Evolutionary conservation across 2,329 filamentous ascomycete species (phyloP), one percentile per base, ranked within the genome.

Genomic region (Sporothrix mexicana): DNA sequence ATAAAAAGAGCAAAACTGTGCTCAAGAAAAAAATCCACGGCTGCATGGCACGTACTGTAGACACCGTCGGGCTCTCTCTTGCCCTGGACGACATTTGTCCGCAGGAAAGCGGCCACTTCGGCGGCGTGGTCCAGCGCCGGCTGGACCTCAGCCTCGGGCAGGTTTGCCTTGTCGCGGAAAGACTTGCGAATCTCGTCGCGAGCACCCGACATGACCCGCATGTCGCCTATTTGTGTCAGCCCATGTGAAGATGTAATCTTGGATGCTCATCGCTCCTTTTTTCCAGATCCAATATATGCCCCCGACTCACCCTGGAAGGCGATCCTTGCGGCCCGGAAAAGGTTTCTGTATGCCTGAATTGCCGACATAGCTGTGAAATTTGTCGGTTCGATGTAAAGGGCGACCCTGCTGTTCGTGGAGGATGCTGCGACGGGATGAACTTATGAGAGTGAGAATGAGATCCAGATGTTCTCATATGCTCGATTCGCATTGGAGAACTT

Each of bases 71-170:
- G 80, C 72, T 85, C 84, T 72, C 82, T 79, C 76, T 87, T 84
- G 7, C 95, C 96, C 81, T 99, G 96, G 3, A 99, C 95, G 2
- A 99, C 85, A 78, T 98, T 98, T 79, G 93, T 86, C 76, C 89
- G 85, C 74, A 99, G 80, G 72, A 98, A 91, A 75, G 87, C 87
- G 2, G 95, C 93, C 2, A 98, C 90, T 55, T 96, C 93, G 74
- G 95, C 85, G 9, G 95, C 96, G 78, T 97, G 91, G 76, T 90
- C 84, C 74, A 99, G 89, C 10, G 90, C 90, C 72, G 89, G 86
- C 15, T 85, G 82, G 0, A 88, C 85, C 73, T 90, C 88, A 13
- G 90, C 84, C 73, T 89, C 88, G 13, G 88, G 82, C 12, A 94
- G 82, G 2, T 84, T 81, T 59, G 89, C 87, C 77, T 93, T 92